Evolutionary conservation across 768 basidiomycete species (phyloP).

Genomic region (button mushroom (Agaricus bisporus)): DNA sequence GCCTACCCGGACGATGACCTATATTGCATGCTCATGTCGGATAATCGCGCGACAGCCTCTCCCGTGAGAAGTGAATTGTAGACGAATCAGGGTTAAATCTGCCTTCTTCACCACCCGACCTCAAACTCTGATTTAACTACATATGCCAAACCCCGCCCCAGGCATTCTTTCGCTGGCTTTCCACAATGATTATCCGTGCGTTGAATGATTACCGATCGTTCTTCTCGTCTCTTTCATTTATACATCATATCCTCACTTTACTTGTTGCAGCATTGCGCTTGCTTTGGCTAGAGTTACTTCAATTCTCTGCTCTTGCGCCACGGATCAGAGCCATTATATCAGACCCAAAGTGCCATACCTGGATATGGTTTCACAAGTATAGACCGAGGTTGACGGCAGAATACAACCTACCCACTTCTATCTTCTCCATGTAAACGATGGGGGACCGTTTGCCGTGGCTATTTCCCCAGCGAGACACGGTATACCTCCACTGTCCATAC

Average conservation of each 20-base stretch:
- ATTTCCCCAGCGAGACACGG: not conserved
- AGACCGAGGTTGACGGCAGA: slow-evolving; percentile 2
- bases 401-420: not conserved
- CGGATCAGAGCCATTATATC: not conserved
- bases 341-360: not conserved
- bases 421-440: not conserved
- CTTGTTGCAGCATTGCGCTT: not conserved
- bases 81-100: not conserved
- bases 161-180: not conserved
- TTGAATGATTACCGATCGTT: too few species aligned
- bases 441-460: not conserved
- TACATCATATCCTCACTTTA: too few species aligned
- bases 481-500: not conserved
- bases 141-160: not conserved
- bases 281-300: not conserved
- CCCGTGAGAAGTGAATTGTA: not conserved
- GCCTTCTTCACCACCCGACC: not conserved
- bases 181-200: not conserved
- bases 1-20: not conserved
- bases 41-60: not conserved
- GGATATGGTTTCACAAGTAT: not conserved
- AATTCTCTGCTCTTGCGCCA: not conserved
- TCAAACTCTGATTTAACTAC: not conserved
- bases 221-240: too few species aligned
- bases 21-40: not conserved